These are phyloP conservation scores for Leccinum griseonigrum DNA, from an alignment of 1,284 basidiomycete species.

Conservation along the genomic window DNA sequence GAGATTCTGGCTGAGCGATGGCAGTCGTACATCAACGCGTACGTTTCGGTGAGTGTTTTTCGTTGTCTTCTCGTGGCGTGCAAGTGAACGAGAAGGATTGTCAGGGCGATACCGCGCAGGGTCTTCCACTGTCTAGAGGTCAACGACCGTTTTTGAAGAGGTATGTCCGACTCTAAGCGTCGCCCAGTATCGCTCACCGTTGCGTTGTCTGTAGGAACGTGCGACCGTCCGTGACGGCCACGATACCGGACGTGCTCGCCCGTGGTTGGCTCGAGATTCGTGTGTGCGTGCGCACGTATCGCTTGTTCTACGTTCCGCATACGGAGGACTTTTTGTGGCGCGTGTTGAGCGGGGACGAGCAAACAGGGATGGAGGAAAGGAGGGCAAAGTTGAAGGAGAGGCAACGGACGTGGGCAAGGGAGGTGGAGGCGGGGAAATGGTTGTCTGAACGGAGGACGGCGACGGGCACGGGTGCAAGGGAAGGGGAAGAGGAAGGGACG, in stretches of 20 bases:
- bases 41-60: constrained; percentile 62
- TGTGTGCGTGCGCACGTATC: constrained; percentile 80
- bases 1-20: constrained; percentile 81
- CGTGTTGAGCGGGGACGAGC: constrained; percentile 12
- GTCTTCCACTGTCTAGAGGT: constrained; percentile 49
- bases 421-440: constrained; percentile 20
- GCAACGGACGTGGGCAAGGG: constrained; percentile 16
- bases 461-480: not conserved
- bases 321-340: constrained; percentile 66
- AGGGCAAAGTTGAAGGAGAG: constrained; percentile 8
- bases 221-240: constrained; percentile 33
- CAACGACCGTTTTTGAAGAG: constrained; percentile 74
- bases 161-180: constrained; percentile 38
- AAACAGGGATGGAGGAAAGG: not conserved
- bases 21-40: constrained; percentile 90
- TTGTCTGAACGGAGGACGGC: not conserved
- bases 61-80: not conserved
- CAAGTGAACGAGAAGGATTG: not conserved
- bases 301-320: constrained; percentile 77
- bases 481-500: not conserved
- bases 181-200: not conserved
- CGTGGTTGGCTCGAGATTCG: constrained; percentile 74
- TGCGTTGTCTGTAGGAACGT: constrained; percentile 41
- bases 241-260: constrained; percentile 46
- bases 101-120: constrained; percentile 53